Evolutionary conservation across 495 filamentous ascomycete genomes (phyloP).

Genomic region (Lindgomyces ingoldianus): DNA sequence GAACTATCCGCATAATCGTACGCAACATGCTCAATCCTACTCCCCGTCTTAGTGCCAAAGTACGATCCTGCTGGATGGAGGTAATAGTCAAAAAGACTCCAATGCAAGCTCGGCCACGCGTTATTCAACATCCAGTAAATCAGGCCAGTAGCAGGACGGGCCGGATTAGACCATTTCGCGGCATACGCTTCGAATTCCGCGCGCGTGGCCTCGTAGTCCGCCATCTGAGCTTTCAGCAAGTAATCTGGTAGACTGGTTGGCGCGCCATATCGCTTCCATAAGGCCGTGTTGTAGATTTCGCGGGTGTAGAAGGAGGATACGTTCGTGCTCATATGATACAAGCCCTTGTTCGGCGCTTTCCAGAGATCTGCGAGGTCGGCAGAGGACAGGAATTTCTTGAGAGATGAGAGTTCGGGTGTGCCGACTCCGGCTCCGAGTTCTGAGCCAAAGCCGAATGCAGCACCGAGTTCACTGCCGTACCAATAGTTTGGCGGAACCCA

Average conservation of each 20-base stretch:
- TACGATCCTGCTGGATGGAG: constrained; percentile 59
- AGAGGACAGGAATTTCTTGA: constrained; percentile 56
- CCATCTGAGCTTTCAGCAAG: constrained; percentile 44
- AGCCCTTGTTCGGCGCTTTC: constrained; percentile 53
- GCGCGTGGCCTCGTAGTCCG: constrained; percentile 65
- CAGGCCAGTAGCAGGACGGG: constrained; percentile 58
- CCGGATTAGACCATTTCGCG: constrained; percentile 49
- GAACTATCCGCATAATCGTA: constrained; percentile 53
- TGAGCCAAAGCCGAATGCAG: constrained; percentile 64
- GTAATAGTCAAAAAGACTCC: constrained; percentile 68
- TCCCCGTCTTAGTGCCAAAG: constrained; percentile 59
- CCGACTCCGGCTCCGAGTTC: constrained; percentile 64
- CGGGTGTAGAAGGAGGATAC: constrained; percentile 57
- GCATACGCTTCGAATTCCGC: constrained; percentile 61
- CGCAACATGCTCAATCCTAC: constrained; percentile 57
- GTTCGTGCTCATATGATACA: constrained; percentile 62
- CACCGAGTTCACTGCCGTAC: constrained; percentile 55
- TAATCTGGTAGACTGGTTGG: constrained; percentile 59
- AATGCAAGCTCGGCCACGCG: constrained; percentile 66
- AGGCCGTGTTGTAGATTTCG: constrained; percentile 56
- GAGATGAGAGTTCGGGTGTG: constrained; percentile 57
- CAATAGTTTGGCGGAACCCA: constrained; percentile 68
- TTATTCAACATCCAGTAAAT: constrained; percentile 73
- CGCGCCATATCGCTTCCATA: constrained; percentile 55
- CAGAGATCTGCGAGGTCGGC: constrained; percentile 57